phyloP scores from a whole-genome alignment of 345 rosid genomes.

The Salix caprea region DNA sequence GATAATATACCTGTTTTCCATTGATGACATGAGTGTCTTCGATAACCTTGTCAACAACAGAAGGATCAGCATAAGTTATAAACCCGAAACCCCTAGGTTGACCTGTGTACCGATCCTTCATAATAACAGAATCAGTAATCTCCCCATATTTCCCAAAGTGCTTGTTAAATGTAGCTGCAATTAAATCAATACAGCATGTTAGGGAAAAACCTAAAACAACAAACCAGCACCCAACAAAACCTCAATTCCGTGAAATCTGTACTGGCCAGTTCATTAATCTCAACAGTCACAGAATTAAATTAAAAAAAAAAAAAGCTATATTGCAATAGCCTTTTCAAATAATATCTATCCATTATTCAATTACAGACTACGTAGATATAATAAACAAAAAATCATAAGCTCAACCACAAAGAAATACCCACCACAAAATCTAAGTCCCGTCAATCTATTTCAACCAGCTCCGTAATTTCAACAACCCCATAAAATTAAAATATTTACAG shows the following conservation, averaged over 20 bases:
- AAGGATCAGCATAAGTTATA: conserved; percentile 84
- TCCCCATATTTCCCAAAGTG: conserved; percentile 89
- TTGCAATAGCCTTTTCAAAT: background rate
- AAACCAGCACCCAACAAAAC: background rate
- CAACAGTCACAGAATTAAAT: background rate
- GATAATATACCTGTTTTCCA: conserved; percentile 66
- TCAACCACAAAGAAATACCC: too few relatives aligned
- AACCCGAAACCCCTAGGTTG: conserved; percentile 97
- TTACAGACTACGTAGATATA: too few relatives aligned
- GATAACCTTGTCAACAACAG: conserved; percentile 83
- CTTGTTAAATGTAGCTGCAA: conserved; percentile 66
- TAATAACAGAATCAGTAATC: conserved; percentile 89
- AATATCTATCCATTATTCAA: too few relatives aligned
- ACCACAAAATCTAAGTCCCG: too few relatives aligned
- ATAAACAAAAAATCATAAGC: too few relatives aligned
- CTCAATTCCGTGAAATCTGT: background rate
- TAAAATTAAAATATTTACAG: too few relatives aligned
- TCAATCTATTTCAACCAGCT: too few relatives aligned
- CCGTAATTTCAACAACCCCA: too few relatives aligned
- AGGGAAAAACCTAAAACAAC: background rate
- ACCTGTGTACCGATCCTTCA: conserved; percentile 90
- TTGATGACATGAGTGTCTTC: conserved; percentile 66
- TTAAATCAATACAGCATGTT: background rate
- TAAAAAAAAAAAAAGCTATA: background rate
- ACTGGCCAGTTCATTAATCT: too few relatives aligned